phyloP scores from a whole-genome alignment of 1,284 basidiomycete species.

The Neonothopanus nambi region DNA sequence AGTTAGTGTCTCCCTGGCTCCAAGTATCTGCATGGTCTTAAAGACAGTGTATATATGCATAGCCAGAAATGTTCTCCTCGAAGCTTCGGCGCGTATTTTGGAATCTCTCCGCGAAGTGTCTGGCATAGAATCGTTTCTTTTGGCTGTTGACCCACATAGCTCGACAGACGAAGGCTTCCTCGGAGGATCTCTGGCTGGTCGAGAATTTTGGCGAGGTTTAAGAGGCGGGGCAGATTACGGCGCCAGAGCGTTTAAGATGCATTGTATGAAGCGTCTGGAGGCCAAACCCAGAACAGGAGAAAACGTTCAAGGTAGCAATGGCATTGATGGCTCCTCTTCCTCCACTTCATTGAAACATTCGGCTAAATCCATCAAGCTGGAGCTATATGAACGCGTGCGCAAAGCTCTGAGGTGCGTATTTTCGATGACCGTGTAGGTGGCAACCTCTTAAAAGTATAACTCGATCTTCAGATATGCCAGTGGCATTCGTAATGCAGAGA shows the following conservation, averaged over 20 bases:
- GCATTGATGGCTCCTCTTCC: constrained; percentile 9
- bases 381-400: constrained; percentile 54
- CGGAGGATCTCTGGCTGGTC: constrained; percentile 56
- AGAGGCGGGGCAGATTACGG: constrained; percentile 58
- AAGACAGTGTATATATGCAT: not conserved
- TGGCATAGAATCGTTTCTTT: constrained; percentile 59
- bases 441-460: constrained; percentile 7
- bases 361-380: constrained; percentile 46
- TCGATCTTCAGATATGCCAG: constrained; percentile 42
- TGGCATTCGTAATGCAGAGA: constrained; percentile 63
- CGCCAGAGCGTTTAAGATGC: constrained; percentile 52
- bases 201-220: constrained; percentile 64
- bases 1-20: constrained; percentile 3
- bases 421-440: too few species aligned
- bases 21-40: not conserved
- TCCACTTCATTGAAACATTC: constrained; percentile 27
- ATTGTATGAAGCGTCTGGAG: constrained; percentile 34
- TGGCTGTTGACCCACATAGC: constrained; percentile 55
- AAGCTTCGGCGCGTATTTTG: constrained; percentile 49
- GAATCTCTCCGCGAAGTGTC: constrained; percentile 49
- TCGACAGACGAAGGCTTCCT: constrained; percentile 53
- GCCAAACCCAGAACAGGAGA: constrained; percentile 7
- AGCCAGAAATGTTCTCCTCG: constrained; percentile 48
- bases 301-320: constrained; percentile 15
- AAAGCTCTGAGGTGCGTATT: constrained; percentile 48